These are phyloP conservation scores for Tolypocladium tundrense DNA, from an alignment of 2,329 filamentous ascomycete species.

Conservation along the genomic window DNA sequence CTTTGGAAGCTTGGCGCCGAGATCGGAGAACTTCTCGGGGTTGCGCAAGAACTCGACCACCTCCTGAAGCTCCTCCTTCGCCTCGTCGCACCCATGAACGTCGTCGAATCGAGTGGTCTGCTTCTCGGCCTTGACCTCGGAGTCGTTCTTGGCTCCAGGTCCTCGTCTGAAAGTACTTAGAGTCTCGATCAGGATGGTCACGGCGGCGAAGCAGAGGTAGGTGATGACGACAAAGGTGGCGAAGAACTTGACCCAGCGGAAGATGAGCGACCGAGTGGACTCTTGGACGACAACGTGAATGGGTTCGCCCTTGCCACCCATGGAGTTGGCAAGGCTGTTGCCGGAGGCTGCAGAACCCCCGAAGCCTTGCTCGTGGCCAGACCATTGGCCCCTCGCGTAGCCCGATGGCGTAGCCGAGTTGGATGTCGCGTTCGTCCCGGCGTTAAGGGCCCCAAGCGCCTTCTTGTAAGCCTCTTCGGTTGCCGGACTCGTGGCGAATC, in stretches of 20 bases:
- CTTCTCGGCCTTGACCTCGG: slow-evolving; percentile 84
- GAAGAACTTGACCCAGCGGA: slow-evolving; percentile 87
- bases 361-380: slow-evolving; percentile 17
- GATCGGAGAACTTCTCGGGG: slow-evolving; percentile 83
- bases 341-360: slow-evolving; percentile 16
- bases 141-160: slow-evolving; percentile 60
- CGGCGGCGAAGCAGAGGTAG: slow-evolving; percentile 68
- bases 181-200: slow-evolving; percentile 75
- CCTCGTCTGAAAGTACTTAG: slow-evolving; percentile 66
- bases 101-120: slow-evolving; percentile 87
- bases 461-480: slow-evolving; percentile 72
- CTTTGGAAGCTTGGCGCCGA: slow-evolving; percentile 94
- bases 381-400: slow-evolving; percentile 17
- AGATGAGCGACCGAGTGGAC: slow-evolving; percentile 65
- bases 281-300: slow-evolving; percentile 95
- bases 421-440: slow-evolving; percentile 15
- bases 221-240: slow-evolving; percentile 66
- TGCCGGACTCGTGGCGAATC: slow-evolving; percentile 69
- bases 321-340: slow-evolving; percentile 16
- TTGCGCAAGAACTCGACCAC: slow-evolving; percentile 93
- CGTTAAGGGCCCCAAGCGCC: slow-evolving; percentile 43
- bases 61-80: slow-evolving; percentile 95
- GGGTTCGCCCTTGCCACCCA: slow-evolving; percentile 71
- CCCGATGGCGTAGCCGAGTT: slow-evolving; percentile 10
- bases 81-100: slow-evolving; percentile 95